Evolutionary conservation across 1,284 basidiomycete species (phyloP).

Genomic region (Paramarasmius palmivorus): DNA sequence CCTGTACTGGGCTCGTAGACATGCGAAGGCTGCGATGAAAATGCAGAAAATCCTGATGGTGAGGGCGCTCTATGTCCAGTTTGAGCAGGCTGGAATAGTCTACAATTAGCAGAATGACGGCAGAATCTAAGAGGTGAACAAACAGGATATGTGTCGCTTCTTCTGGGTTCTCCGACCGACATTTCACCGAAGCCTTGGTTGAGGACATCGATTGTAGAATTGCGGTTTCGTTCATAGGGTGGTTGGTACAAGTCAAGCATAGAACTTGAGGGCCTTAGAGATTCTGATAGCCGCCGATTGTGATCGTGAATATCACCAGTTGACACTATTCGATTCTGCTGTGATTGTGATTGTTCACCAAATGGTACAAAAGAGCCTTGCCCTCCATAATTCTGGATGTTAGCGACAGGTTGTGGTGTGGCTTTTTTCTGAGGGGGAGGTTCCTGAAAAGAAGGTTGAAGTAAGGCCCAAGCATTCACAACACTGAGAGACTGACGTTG

Average conservation of each 20-base stretch:
- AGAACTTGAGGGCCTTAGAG: conserved; percentile 59
- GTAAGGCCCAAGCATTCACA: not conserved
- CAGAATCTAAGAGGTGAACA: conserved; percentile 24
- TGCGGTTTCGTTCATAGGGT: conserved; percentile 55
- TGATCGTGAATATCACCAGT: conserved; percentile 37
- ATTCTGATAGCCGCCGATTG: conserved; percentile 44
- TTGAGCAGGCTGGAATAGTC: conserved; percentile 31
- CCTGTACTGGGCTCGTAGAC: conserved; percentile 20
- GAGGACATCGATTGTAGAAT: conserved; percentile 50
- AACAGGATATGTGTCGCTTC: conserved; percentile 68
- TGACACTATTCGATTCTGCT: conserved; percentile 34
- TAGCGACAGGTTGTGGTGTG: conserved; percentile 16
- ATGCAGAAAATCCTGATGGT: conserved; percentile 34
- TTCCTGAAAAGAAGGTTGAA: conserved; percentile 45
- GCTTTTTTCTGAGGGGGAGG: conserved; percentile 73
- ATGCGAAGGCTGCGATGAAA: conserved; percentile 27
- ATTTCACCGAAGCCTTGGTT: conserved; percentile 68
- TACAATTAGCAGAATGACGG: conserved; percentile 9
- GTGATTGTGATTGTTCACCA: conserved; percentile 35
- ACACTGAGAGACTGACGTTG: conserved; percentile 63
- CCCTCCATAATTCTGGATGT: conserved; percentile 68
- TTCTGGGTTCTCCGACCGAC: conserved; percentile 46
- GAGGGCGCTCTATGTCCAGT: conserved; percentile 42
- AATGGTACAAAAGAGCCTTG: conserved; percentile 72
- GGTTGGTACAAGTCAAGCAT: conserved; percentile 72